phyloP scores from a whole-genome alignment of 208 protist species.

The Leptomonas seymouri region DNA sequence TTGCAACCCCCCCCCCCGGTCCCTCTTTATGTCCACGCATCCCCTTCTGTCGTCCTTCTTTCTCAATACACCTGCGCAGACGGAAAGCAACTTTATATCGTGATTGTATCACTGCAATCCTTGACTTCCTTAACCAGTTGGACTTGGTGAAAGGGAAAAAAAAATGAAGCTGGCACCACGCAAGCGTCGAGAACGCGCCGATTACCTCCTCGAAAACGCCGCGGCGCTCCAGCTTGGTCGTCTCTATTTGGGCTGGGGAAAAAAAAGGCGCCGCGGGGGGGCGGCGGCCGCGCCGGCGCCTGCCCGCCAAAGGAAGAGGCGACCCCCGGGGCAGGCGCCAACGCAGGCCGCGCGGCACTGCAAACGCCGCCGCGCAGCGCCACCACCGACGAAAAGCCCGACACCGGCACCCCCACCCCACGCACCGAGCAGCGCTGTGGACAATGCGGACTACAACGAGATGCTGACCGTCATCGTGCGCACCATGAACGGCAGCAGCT shows the following conservation, averaged over 20 bases:
- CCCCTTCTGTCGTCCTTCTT: neutral
- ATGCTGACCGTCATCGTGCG: conserved; percentile 23
- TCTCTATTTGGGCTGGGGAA: conserved; percentile 40
- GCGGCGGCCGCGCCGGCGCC: no score
- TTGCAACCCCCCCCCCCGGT: no score
- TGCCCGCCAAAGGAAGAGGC: neutral
- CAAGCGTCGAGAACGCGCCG: conserved; percentile 21
- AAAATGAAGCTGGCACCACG: conserved; percentile 45
- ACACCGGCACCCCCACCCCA: conserved; percentile 19
- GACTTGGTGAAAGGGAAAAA: neutral
- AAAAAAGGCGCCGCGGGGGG: neutral
- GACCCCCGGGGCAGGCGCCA: neutral
- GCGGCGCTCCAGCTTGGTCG: conserved; percentile 33
- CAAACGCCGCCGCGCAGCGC: neutral
- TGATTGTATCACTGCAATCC: no score
- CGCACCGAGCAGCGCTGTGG: neutral
- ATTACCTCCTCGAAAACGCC: conserved; percentile 48
- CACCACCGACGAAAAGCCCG: conserved; percentile 5
- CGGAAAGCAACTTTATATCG: neutral
- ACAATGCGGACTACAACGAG: neutral
- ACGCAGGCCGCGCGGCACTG: conserved; percentile 2
- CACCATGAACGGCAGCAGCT: conserved; percentile 36
- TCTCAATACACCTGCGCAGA: neutral
- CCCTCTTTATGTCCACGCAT: no score
- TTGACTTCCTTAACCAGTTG: neutral